Percentiles rank a stretch among this genome's conserved stretches.
These are phyloP conservation scores for Mrakia blollopis DNA, from an alignment of 768 basidiomycete species.

Conservation along the genomic window DNA sequence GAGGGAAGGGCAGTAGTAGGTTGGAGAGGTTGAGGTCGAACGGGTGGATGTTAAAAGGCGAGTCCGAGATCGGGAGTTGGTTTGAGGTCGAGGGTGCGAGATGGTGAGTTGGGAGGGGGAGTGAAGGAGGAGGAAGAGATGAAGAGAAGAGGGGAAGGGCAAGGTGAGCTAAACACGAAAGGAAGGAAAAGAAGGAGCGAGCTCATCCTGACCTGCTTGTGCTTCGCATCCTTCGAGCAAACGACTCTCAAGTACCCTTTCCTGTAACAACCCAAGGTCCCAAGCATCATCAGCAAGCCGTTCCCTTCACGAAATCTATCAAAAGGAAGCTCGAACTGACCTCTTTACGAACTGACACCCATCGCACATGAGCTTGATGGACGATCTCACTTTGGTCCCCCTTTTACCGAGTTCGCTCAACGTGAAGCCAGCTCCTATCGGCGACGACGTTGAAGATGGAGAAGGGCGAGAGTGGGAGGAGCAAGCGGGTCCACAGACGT, in stretches of 20 bases:
- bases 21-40: too few relatives aligned
- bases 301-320: not conserved
- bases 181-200: not conserved
- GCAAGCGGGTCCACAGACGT: slow-evolving; percentile 2
- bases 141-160: not conserved
- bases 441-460: not conserved
- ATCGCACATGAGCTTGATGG: slow-evolving; percentile 90
- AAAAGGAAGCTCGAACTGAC: slow-evolving; percentile 34
- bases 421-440: not conserved
- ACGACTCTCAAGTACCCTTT: slow-evolving; percentile 90
- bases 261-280: slow-evolving; percentile 41
- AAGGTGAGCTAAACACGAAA: not conserved
- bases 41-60: too few relatives aligned
- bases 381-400: slow-evolving; percentile 94
- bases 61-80: too few relatives aligned
- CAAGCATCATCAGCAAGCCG: not conserved
- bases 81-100: not conserved
- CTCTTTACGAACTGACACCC: slow-evolving; percentile 78
- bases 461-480: not conserved
- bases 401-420: slow-evolving; percentile 29
- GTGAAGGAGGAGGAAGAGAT: not conserved
- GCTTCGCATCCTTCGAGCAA: slow-evolving; percentile 90
- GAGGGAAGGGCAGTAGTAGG: too few relatives aligned
- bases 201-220: slow-evolving; percentile 74
- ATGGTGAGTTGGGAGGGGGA: not conserved